A percentile compares a stretch with the other conserved stretches of the same genome.
phyloP scores from a whole-genome alignment of 352 stramenopile species.

The Elongisporangium anandrum region DNA sequence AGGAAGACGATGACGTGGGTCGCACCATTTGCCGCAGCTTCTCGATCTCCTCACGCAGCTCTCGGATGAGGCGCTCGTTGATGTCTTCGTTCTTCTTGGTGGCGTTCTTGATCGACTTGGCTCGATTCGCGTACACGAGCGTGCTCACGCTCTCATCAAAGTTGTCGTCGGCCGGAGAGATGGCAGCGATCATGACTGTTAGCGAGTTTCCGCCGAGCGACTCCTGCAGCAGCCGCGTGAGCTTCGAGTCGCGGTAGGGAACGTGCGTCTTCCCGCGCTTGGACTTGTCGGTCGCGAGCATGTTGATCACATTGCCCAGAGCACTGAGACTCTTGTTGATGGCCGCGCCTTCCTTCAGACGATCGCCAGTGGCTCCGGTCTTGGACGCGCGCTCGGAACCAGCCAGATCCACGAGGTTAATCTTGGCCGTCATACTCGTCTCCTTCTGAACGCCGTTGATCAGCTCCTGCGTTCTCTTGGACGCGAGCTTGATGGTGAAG shows the following conservation, averaged over 20 bases:
- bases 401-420: conserved; percentile 92
- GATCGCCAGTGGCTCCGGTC: conserved; percentile 81
- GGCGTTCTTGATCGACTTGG: conserved; percentile 90
- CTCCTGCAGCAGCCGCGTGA: conserved; percentile 88
- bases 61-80: conserved; percentile 89
- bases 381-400: conserved; percentile 86
- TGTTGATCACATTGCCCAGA: conserved; percentile 92
- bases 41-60: conserved; percentile 91
- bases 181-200: conserved; percentile 94
- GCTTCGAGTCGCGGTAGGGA: conserved; percentile 90
- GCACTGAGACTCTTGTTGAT: conserved; percentile 93
- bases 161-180: conserved; percentile 91
- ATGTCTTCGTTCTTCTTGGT: conserved; percentile 88
- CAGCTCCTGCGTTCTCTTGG: conserved; percentile 63
- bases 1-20: conserved; percentile 27
- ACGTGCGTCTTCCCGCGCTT: conserved; percentile 53
- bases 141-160: conserved; percentile 92
- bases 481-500: conserved; percentile 90
- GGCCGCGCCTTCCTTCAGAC: conserved; percentile 87
- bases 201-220: conserved; percentile 89
- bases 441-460: conserved; percentile 52
- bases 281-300: conserved; percentile 56
- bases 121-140: conserved; percentile 91
- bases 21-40: conserved; percentile 85
- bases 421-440: conserved; percentile 83